These are phyloP conservation scores for Plasmodium cynomolgi DNA, from an alignment of 169 alveolate genomes.

Conservation along the genomic window DNA sequence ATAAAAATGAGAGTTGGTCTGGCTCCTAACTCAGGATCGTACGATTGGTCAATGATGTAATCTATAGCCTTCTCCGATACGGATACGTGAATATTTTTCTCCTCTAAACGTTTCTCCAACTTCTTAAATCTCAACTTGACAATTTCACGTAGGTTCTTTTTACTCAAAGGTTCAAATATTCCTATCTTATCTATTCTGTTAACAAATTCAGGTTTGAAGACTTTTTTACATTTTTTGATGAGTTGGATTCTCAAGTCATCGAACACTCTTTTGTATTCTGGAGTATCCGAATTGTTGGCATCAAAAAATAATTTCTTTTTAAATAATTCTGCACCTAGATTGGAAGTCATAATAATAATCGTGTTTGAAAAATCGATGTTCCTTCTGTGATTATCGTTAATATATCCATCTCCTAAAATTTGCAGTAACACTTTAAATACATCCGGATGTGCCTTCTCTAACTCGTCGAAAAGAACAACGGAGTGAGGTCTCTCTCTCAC, in stretches of 20 bases:
- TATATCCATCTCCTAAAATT: constrained; percentile 75
- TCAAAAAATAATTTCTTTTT: constrained; percentile 65
- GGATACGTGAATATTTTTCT: constrained; percentile 38
- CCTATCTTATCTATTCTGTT: constrained; percentile 86
- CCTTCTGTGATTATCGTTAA: constrained; percentile 81
- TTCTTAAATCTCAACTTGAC: constrained; percentile 74
- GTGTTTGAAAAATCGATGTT: constrained; percentile 85
- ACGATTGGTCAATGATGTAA: constrained; percentile 68
- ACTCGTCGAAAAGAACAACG: constrained; percentile 73
- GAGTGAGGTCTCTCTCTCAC: constrained; percentile 79
- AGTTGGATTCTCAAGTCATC: constrained; percentile 63
- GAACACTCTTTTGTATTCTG: constrained; percentile 48
- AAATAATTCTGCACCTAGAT: constrained; percentile 82
- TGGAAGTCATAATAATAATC: constrained; percentile 84
- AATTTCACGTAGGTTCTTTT: constrained; percentile 75
- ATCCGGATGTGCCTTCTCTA: constrained; percentile 75
- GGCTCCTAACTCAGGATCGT: constrained; percentile 75
- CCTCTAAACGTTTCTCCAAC: constrained; percentile 71
- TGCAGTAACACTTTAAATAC: constrained; percentile 70
- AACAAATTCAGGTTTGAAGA: constrained; percentile 84
- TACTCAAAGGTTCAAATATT: constrained; percentile 75
- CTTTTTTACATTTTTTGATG: constrained; percentile 66
- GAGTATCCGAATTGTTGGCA: constrained; percentile 65
- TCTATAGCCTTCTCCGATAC: constrained; percentile 69
- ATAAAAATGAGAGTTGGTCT: constrained; percentile 74